A percentile compares a stretch with the other conserved stretches of the same genome.
These are phyloP conservation scores for Brassica rapa DNA, from an alignment of 345 rosid species.

Conservation along the genomic window DNA sequence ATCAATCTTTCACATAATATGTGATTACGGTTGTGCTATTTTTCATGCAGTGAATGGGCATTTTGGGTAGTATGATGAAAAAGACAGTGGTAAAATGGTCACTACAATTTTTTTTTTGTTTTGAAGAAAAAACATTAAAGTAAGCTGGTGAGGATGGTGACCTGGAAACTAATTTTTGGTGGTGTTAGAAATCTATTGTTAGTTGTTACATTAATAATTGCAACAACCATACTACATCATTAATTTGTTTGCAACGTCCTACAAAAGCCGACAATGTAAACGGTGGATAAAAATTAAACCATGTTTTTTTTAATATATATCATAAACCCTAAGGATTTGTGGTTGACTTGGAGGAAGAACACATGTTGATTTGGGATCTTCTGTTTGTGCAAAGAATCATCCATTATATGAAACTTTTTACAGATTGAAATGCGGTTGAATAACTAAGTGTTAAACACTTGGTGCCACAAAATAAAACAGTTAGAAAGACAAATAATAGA, in stretches of 20 bases:
- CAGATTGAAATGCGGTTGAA: slow-evolving; percentile 19
- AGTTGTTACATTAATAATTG: slow-evolving; percentile 28
- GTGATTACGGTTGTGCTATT: slow-evolving; percentile 26
- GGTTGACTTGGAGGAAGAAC: slow-evolving; percentile 35
- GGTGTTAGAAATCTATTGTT: slow-evolving; percentile 24
- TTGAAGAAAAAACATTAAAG: slow-evolving; percentile 24
- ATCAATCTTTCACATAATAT: slow-evolving; percentile 18
- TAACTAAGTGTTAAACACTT: slow-evolving; percentile 37
- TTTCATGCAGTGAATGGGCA: not conserved
- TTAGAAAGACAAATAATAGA: slow-evolving; percentile 20
- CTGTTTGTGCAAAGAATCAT: slow-evolving; percentile 41
- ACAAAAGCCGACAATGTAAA: slow-evolving; percentile 3
- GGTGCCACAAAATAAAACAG: slow-evolving; percentile 31
- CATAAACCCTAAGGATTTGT: slow-evolving; percentile 22
- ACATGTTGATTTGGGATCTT: slow-evolving; percentile 31
- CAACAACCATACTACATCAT: slow-evolving; percentile 9
- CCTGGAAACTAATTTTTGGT: slow-evolving; percentile 10
- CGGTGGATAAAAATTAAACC: not conserved
- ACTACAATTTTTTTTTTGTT: slow-evolving; percentile 11
- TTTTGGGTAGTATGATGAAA: slow-evolving; percentile 28
- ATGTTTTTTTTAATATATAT: not conserved
- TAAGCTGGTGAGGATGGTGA: slow-evolving; percentile 32
- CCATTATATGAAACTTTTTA: slow-evolving; percentile 14
- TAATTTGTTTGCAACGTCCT: slow-evolving; percentile 17
- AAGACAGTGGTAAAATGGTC: slow-evolving; percentile 32